These are phyloP conservation scores for Salicornia ramosissima DNA, from an alignment of 148 eudicot species.

Conservation along the genomic window DNA sequence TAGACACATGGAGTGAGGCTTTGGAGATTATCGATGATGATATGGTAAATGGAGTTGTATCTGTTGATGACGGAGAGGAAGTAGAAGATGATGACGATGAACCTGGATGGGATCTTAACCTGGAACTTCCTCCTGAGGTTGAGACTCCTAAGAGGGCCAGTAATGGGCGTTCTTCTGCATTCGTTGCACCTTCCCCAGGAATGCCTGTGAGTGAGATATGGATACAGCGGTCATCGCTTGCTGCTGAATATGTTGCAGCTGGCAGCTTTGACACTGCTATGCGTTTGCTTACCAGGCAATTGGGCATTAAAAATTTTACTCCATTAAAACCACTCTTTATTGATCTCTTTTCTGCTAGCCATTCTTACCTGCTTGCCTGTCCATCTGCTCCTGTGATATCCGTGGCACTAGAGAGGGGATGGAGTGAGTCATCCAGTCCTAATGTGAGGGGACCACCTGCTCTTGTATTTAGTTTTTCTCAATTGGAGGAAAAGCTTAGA, in stretches of 20 bases:
- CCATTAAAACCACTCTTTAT: conserved; percentile 39
- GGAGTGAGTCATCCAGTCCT: conserved; percentile 39
- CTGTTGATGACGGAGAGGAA: conserved; percentile 44
- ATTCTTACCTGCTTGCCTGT: conserved; percentile 33
- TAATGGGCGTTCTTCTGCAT: conserved; percentile 30
- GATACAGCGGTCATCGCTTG: conserved; percentile 43
- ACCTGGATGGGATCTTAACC: conserved; percentile 45
- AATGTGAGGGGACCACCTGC: conserved; percentile 47
- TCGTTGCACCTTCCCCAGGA: conserved; percentile 37
- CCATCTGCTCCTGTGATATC: conserved; percentile 40
- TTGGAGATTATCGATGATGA: conserved; percentile 50
- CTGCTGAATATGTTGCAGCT: conserved; percentile 45
- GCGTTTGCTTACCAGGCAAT: conserved; percentile 40
- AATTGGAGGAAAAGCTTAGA: conserved; percentile 45
- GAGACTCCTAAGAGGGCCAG: conserved; percentile 34
- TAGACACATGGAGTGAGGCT: conserved; percentile 60
- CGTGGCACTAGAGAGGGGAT: conserved; percentile 38
- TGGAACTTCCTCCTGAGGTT: conserved; percentile 45
- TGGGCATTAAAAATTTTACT: conserved; percentile 39
- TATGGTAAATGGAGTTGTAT: conserved; percentile 46
- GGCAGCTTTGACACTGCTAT: conserved; percentile 49
- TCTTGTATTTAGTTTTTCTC: conserved; percentile 38
- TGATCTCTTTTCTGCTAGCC: conserved; percentile 42
- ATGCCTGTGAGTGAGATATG: conserved; percentile 48
- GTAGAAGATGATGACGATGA: conserved; percentile 31